Conservation (phyloP, 108 stramenopile species). For the Skeletonema tropicum region DNA sequence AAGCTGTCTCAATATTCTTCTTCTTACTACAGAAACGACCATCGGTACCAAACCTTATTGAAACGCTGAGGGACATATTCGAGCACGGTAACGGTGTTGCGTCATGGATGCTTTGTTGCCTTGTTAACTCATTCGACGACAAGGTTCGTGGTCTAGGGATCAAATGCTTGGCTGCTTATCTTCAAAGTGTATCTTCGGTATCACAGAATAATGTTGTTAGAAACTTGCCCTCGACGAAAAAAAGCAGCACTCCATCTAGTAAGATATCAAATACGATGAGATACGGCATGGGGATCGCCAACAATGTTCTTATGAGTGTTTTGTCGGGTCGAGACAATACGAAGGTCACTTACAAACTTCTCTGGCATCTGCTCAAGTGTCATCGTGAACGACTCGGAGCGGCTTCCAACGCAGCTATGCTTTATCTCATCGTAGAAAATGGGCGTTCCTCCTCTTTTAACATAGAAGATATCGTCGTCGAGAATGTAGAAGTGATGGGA, state of each 20-base stretch:
- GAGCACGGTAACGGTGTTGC: constrained; percentile 56
- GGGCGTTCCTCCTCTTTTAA: constrained; percentile 28
- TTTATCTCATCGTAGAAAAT: constrained; percentile 60
- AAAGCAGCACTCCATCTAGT: constrained; percentile 14
- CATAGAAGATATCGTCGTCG: constrained; percentile 47
- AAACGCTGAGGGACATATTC: constrained; percentile 51
- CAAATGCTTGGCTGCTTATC: constrained; percentile 61
- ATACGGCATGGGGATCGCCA: constrained; percentile 50
- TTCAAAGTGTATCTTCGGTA: constrained; percentile 34
- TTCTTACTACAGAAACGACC: constrained; percentile 49
- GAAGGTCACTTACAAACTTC: constrained; percentile 69
- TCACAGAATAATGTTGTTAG: constrained; percentile 10
- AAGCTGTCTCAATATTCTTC: constrained; percentile 43
- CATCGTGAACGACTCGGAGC: constrained; percentile 60
- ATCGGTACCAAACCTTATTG: constrained; percentile 35
- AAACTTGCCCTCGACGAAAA: background rate
- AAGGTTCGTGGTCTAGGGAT: constrained; percentile 66
- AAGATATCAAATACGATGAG: constrained; percentile 44
- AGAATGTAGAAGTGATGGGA: constrained; percentile 23
- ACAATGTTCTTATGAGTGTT: constrained; percentile 37
- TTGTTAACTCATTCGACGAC: constrained; percentile 78
- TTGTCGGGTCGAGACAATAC: constrained; percentile 54
- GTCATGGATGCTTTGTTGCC: constrained; percentile 74
- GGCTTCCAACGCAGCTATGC: constrained; percentile 57
- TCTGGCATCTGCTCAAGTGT: constrained; percentile 82